Percentiles rank a stretch among this genome's conserved stretches.
These are phyloP conservation scores for Leptosphaerulina australis DNA, from an alignment of 2,329 filamentous ascomycete genomes.

Conservation along the genomic window DNA sequence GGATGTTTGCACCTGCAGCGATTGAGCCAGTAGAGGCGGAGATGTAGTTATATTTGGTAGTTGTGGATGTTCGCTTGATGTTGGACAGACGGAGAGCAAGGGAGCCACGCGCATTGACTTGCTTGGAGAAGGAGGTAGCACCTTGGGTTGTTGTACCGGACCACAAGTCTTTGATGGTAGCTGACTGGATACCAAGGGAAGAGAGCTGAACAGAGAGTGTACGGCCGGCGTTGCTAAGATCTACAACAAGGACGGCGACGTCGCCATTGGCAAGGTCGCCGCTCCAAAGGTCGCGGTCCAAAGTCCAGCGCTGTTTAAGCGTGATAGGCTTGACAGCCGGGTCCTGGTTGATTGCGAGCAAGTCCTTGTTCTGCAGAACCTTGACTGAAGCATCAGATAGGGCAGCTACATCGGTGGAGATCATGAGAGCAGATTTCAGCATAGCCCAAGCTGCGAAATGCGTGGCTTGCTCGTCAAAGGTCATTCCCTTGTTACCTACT, in stretches of 20 bases:
- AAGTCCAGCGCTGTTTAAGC: conserved; percentile 27
- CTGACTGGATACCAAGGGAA: conserved; percentile 22
- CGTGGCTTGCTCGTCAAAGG: conserved; percentile 31
- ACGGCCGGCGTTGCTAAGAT: conserved; percentile 24
- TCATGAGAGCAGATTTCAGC: conserved; percentile 31
- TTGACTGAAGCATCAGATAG: conserved; percentile 21
- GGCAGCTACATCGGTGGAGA: conserved; percentile 24
- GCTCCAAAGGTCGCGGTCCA: conserved; percentile 26
- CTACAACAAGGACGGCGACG: conserved; percentile 26
- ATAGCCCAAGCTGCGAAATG: conserved; percentile 31
- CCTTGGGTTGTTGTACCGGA: conserved; percentile 16
- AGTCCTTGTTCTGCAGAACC: conserved; percentile 29
- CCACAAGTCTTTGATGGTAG: conserved; percentile 30
- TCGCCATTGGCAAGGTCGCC: conserved; percentile 30
- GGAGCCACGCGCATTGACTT: conserved; percentile 27
- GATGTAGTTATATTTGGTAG: conserved; percentile 23
- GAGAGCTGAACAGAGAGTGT: conserved; percentile 24
- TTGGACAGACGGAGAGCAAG: conserved; percentile 26
- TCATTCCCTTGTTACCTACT: conserved; percentile 26
- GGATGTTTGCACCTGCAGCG: conserved; percentile 19
- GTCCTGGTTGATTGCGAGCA: conserved; percentile 30
- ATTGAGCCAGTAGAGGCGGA: conserved; percentile 26
- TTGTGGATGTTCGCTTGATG: conserved; percentile 18
- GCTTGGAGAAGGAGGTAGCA: conserved; percentile 22
- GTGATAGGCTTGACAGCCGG: conserved; percentile 28